These are phyloP conservation scores for Fraxinus greggii DNA, from an alignment of 305 asterid species.

Conservation along the genomic window DNA sequence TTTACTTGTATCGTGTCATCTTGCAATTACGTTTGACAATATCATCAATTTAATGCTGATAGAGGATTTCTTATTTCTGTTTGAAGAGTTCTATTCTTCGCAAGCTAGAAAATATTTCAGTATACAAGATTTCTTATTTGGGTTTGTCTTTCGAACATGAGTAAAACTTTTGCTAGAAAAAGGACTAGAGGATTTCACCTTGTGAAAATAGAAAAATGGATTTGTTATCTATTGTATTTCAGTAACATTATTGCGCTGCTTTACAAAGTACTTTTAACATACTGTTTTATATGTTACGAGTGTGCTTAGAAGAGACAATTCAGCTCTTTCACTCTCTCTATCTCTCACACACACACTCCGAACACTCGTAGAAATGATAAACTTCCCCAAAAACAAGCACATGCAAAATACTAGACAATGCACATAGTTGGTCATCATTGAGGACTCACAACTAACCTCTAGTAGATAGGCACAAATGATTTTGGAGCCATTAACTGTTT, in stretches of 20 bases:
- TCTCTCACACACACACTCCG: background rate
- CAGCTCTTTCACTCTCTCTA: background rate
- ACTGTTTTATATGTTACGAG: background rate
- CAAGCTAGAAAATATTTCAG: background rate
- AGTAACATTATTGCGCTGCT: constrained; percentile 1
- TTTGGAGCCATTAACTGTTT: background rate
- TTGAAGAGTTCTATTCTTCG: background rate
- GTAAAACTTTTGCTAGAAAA: constrained; percentile 3
- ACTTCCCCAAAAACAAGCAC: background rate
- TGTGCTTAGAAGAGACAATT: background rate
- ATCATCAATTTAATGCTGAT: constrained; percentile 16
- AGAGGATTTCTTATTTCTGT: constrained; percentile 18
- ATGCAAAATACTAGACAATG: background rate
- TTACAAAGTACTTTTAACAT: constrained; percentile 5
- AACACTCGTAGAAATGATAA: background rate
- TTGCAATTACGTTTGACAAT: constrained; percentile 3
- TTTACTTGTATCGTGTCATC: constrained; percentile 7
- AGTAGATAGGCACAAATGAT: background rate
- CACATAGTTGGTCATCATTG: background rate
- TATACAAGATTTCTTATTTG: background rate
- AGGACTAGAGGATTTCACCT: background rate
- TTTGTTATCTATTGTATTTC: background rate
- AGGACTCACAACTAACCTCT: background rate
- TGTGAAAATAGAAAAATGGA: background rate
- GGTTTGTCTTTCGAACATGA: background rate